phyloP scores from a whole-genome alignment of 1,284 basidiomycete genomes.

The Lentinus polychrous region DNA sequence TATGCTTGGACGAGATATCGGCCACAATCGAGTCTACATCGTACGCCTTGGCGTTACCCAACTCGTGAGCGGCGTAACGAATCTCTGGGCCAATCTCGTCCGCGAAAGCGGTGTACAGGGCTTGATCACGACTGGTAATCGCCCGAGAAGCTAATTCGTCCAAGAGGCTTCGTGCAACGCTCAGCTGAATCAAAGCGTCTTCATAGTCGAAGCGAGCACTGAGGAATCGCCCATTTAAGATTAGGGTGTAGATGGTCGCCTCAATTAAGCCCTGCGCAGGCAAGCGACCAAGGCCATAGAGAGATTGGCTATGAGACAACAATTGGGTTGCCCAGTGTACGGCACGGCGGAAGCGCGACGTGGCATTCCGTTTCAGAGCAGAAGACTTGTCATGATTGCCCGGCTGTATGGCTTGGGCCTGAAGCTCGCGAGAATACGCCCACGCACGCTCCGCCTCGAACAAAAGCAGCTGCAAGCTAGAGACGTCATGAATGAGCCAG shows the following conservation, averaged over 20 bases:
- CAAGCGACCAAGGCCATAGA: conserved; percentile 48
- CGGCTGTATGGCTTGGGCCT: conserved; percentile 37
- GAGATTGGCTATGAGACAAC: conserved; percentile 64
- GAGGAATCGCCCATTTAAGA: conserved; percentile 71
- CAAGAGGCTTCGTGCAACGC: conserved; percentile 74
- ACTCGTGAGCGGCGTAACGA: conserved; percentile 87
- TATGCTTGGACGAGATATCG: conserved; percentile 58
- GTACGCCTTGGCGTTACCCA: conserved; percentile 69
- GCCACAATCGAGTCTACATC: conserved; percentile 79
- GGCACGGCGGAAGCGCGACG: conserved; percentile 78
- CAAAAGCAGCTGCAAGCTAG: conserved; percentile 75
- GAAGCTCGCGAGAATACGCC: conserved; percentile 82
- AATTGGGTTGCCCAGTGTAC: conserved; percentile 81
- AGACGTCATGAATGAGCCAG: not conserved
- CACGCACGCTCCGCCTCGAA: conserved; percentile 92
- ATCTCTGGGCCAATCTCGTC: conserved; percentile 91
- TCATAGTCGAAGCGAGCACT: conserved; percentile 71
- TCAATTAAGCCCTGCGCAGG: conserved; percentile 54
- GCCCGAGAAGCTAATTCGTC: conserved; percentile 65
- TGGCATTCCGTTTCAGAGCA: conserved; percentile 65
- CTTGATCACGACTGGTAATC: conserved; percentile 83
- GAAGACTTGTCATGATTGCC: conserved; percentile 38
- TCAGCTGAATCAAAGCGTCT: conserved; percentile 72
- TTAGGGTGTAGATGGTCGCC: conserved; percentile 58
- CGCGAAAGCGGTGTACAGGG: conserved; percentile 77